Conservation (phyloP, 2,329 filamentous ascomycete species). For the Pseudopithomyces chartarum region DNA sequence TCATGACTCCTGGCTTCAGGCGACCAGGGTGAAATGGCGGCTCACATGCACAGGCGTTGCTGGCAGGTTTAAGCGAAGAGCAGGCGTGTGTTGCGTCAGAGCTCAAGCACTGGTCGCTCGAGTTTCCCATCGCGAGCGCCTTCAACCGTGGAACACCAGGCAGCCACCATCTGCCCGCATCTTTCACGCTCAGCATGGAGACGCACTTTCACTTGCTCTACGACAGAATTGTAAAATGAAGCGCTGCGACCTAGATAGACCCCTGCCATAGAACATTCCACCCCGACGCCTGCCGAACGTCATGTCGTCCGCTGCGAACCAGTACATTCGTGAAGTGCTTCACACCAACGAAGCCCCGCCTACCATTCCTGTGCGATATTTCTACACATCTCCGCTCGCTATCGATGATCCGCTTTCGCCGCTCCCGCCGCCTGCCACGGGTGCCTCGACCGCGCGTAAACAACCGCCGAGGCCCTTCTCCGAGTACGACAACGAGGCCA, state of each 20-base stretch:
- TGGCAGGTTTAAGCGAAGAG: constrained; percentile 20
- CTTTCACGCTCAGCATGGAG: constrained; percentile 5
- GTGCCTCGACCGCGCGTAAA: constrained; percentile 53
- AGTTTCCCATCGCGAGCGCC: constrained; percentile 16
- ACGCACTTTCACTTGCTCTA: not conserved
- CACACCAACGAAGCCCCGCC: constrained; percentile 44
- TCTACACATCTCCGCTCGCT: constrained; percentile 80
- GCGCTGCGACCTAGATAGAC: constrained; percentile 2
- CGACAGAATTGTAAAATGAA: constrained; percentile 6
- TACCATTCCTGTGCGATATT: constrained; percentile 61
- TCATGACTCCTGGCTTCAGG: not conserved
- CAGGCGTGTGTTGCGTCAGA: constrained; percentile 31
- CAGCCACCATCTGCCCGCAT: constrained; percentile 16
- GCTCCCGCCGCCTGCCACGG: constrained; percentile 59
- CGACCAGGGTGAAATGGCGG: not conserved
- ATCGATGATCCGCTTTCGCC: constrained; percentile 89
- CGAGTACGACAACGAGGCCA: constrained; percentile 74
- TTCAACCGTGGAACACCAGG: constrained; percentile 17
- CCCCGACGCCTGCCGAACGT: constrained; percentile 13
- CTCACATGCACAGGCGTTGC: constrained; percentile 2
- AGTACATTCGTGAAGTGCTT: constrained; percentile 52
- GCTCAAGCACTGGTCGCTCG: constrained; percentile 20
- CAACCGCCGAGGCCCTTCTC: constrained; percentile 78
- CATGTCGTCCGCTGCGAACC: constrained; percentile 44
- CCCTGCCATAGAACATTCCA: constrained; percentile 12